These are phyloP conservation scores for Suillus alpinus DNA, from an alignment of 768 basidiomycete species.

Conservation along the genomic window DNA sequence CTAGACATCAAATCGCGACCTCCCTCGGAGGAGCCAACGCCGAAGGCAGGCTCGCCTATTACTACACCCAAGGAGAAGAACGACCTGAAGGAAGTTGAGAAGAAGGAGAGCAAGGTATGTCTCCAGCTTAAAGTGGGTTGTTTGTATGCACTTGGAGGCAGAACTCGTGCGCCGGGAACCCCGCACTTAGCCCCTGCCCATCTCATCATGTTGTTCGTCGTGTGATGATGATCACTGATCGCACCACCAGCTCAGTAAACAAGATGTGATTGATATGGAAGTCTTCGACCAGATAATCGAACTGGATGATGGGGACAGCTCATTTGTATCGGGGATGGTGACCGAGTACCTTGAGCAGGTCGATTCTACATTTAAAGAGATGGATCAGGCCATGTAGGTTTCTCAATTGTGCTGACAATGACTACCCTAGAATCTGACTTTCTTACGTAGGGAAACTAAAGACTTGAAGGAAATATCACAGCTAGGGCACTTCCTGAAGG, in stretches of 20 bases:
- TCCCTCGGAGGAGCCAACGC: constrained; percentile 22
- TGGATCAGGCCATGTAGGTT: constrained; percentile 79
- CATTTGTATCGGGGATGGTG: constrained; percentile 80
- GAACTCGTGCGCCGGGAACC: neutral
- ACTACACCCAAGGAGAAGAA: constrained; percentile 7
- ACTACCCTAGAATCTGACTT: constrained; percentile 8
- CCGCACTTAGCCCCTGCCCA: neutral
- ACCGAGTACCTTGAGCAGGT: constrained; percentile 82
- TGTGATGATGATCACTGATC: neutral
- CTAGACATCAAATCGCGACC: constrained; percentile 29
- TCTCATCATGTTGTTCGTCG: neutral
- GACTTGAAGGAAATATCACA: constrained; percentile 66
- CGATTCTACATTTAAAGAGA: constrained; percentile 65
- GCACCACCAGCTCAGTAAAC: constrained; percentile 11
- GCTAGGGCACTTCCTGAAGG: constrained; percentile 94
- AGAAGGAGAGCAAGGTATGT: constrained; percentile 26
- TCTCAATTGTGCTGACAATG: constrained; percentile 8
- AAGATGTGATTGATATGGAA: constrained; percentile 69
- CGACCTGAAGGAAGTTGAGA: constrained; percentile 15
- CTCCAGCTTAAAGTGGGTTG: neutral
- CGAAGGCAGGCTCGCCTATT: constrained; percentile 13
- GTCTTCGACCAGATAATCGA: constrained; percentile 87
- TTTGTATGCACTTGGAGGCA: neutral
- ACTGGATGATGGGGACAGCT: constrained; percentile 74
- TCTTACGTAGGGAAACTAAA: constrained; percentile 44